Conservation (phyloP, 2,329 filamentous ascomycete species). For the Cadophora malorum region DNA sequence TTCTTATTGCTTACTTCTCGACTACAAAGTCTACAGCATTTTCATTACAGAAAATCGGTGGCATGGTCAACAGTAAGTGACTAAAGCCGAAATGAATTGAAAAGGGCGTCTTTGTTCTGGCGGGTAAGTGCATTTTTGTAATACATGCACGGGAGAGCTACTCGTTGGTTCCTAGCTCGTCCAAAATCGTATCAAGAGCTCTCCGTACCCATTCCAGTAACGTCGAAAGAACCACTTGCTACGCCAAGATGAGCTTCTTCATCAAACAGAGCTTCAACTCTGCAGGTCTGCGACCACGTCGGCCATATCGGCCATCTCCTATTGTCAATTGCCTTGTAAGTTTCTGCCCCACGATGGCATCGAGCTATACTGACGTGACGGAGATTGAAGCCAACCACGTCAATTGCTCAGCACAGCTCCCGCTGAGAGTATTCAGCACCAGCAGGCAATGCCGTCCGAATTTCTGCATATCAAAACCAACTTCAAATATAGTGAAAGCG, state of each 20-base stretch:
- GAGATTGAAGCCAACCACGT: conserved; percentile 12
- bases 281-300: not conserved
- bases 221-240: not conserved
- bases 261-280: conserved; percentile 1
- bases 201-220: not conserved
- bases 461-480: not conserved
- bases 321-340: conserved; percentile 11
- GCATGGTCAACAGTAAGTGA: not conserved
- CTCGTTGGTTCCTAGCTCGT: not conserved
- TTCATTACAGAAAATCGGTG: not conserved
- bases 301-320: not conserved
- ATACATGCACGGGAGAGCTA: not conserved
- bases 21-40: not conserved
- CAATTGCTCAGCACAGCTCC: conserved; percentile 10
- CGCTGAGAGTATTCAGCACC: conserved; percentile 10
- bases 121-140: not conserved
- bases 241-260: not conserved
- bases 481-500: not conserved
- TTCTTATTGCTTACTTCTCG: no score
- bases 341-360: conserved; percentile 4
- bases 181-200: not conserved
- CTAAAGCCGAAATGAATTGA: no score
- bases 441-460: not conserved
- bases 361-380: conserved; percentile 1
- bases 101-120: not conserved